Percentiles rank a stretch among this genome's conserved stretches.
Evolutionary conservation across 1,284 basidiomycete genomes (phyloP).

Genomic region (Sparassis latifolia): DNA sequence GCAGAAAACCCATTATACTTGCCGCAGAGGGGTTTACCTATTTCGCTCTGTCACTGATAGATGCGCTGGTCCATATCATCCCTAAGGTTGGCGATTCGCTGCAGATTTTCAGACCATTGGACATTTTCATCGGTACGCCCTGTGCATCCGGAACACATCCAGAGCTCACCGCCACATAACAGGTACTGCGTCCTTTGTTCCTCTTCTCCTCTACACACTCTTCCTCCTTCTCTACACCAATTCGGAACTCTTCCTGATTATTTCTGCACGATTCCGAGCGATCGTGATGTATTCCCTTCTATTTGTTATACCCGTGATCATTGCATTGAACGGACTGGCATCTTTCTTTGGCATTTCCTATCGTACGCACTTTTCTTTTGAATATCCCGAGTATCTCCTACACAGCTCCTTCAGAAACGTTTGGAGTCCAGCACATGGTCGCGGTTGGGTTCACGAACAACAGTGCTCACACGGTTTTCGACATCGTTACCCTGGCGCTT

Average conservation of each 20-base stretch:
- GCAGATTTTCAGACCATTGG: conserved; percentile 31
- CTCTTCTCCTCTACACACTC: conserved; percentile 48
- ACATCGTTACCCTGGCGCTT: conserved; percentile 50
- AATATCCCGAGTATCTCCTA: neutral
- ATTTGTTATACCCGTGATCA: conserved; percentile 47
- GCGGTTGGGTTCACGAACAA: conserved; percentile 37
- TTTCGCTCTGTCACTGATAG: conserved; percentile 51
- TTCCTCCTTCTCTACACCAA: conserved; percentile 49
- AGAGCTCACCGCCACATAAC: conserved; percentile 2
- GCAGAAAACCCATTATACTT: conserved; percentile 51
- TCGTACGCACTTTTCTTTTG: conserved; percentile 32
- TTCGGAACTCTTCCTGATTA: conserved; percentile 39
- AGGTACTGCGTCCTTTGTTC: conserved; percentile 52
- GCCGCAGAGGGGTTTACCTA: conserved; percentile 56
- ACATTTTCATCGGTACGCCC: conserved; percentile 40
- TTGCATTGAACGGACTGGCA: conserved; percentile 50
- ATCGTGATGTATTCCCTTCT: conserved; percentile 41
- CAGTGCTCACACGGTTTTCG: conserved; percentile 45
- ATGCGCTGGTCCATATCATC: conserved; percentile 50
- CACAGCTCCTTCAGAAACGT: neutral
- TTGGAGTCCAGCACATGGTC: conserved; percentile 10
- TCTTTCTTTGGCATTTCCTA: conserved; percentile 59
- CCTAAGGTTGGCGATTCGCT: conserved; percentile 40
- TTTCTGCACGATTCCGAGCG: conserved; percentile 44
- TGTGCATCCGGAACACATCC: neutral